Base-by-base conservation (phyloP, 495 filamentous ascomycete species). In the Hypoxylon crocopeplum region DNA sequence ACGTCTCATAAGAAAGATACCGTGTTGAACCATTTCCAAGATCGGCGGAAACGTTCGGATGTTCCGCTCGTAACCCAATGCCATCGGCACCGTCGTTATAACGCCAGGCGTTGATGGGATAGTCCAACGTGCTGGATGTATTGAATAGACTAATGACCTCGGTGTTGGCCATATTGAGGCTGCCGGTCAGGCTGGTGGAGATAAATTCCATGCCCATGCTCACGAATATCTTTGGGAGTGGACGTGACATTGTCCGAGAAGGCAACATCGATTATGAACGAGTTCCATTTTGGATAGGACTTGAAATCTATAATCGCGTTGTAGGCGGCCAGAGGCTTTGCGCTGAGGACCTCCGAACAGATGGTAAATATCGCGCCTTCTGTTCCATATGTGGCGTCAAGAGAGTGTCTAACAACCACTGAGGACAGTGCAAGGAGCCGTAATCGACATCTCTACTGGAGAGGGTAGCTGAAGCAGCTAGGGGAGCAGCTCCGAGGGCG, bases 1-100 rank as follows among this genome's bases (percentile, higher is more conserved):
- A 68, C 16, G 69, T 72, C 50, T 72, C 67, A 42, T 64, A 72
- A 25, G 64, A 68, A 8, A 68, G 22, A 19, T 62, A 62, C 38
- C 42, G 44, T 3, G 67, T 69, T 10, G 50, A 46, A 1, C 64
- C 64, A 13, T 60, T 46, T 1, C 56, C 58, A 8, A 56, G n/a
- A 20, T 59, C 57, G 25, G 53, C 38, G 13, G 69, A 41, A 11
- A 65, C 34, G n/a, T 51, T 48, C 3, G 60, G 59, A 20, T 67
- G 60, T 27, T 67, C 59, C 2, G 59, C 64, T 1, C 60, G 41
- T 15, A 60, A 29, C 13, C 50, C 56, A n/a, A 50, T n/a, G 5
- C 54, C 49, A 24, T 15, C 56, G 7, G 64, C 13, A 4, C 60
- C 53, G 21, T 67, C 65, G 32, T 62, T 49, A 44, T 64, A 67